phyloP scores from a whole-genome alignment of 495 filamentous ascomycete species.

The Penicillium paxilli region DNA sequence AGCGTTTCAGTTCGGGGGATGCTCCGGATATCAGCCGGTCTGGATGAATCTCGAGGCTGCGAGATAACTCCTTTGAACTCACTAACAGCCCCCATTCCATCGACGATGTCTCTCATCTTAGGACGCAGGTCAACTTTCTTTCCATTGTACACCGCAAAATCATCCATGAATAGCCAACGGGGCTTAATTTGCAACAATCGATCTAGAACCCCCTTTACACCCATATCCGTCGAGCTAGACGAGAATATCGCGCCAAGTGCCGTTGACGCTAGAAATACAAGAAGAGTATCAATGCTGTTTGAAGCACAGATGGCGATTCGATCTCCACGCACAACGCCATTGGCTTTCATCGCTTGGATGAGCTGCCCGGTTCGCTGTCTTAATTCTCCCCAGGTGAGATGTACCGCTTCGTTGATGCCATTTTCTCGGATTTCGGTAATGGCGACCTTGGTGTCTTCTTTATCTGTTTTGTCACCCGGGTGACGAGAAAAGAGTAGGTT shows the following conservation, averaged over 20 bases:
- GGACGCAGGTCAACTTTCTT: slow-evolving; percentile 66
- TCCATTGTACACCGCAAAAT: slow-evolving; percentile 75
- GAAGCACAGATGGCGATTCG: slow-evolving; percentile 68
- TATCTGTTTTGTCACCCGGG: slow-evolving; percentile 33
- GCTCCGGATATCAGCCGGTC: slow-evolving; percentile 55
- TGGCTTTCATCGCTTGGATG: slow-evolving; percentile 60
- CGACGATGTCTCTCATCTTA: slow-evolving; percentile 68
- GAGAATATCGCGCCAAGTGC: slow-evolving; percentile 72
- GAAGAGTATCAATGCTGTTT: slow-evolving; percentile 71
- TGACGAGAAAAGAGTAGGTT: slow-evolving; percentile 59
- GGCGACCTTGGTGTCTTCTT: slow-evolving; percentile 70
- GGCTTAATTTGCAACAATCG: slow-evolving; percentile 71
- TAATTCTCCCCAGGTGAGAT: slow-evolving; percentile 65
- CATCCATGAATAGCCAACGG: slow-evolving; percentile 74
- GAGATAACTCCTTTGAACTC: slow-evolving; percentile 64
- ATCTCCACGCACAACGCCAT: slow-evolving; percentile 67
- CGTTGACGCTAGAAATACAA: slow-evolving; percentile 62
- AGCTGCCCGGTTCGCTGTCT: slow-evolving; percentile 54
- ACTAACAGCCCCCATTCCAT: slow-evolving; percentile 56
- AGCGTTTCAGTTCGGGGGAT: slow-evolving; percentile 57
- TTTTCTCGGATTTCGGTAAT: slow-evolving; percentile 74
- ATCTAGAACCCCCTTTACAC: slow-evolving; percentile 73
- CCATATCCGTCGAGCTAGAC: slow-evolving; percentile 76
- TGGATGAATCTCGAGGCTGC: slow-evolving; percentile 59
- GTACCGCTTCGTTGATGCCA: slow-evolving; percentile 46